A percentile compares a stretch with the other conserved stretches of the same genome.
phyloP scores from a whole-genome alignment of 1,284 basidiomycete species.

The Trichosporon sp. region DNA sequence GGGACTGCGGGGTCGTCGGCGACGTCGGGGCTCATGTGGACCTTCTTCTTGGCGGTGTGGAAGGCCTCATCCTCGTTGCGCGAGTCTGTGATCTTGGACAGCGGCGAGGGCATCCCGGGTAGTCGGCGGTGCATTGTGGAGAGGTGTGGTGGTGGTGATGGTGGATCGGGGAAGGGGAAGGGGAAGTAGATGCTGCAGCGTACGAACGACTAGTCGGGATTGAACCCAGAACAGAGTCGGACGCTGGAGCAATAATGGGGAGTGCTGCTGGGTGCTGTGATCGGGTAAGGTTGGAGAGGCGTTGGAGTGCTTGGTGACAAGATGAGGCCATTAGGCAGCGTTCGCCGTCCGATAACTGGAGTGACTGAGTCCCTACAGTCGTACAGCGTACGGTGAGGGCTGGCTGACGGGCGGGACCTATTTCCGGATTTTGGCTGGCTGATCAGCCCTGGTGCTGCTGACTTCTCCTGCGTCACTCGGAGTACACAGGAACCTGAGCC shows the following conservation, averaged over 20 bases:
- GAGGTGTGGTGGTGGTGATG: background rate
- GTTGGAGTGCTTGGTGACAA: background rate
- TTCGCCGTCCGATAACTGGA: background rate
- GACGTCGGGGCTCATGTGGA: conserved; percentile 29
- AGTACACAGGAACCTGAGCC: background rate
- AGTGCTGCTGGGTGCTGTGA: background rate
- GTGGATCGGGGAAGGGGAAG: background rate
- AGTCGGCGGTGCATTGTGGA: background rate
- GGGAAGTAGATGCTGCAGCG: background rate
- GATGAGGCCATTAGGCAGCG: background rate
- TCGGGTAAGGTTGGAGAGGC: background rate
- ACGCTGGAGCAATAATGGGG: background rate
- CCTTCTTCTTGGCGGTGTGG: conserved; percentile 23
- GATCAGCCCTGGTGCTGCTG: background rate
- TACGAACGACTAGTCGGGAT: background rate
- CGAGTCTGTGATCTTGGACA: conserved; percentile 19
- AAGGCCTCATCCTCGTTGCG: background rate
- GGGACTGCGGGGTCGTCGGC: conserved; percentile 37
- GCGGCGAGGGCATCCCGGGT: conserved; percentile 16
- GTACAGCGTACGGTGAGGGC: background rate
- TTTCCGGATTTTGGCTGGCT: conserved; percentile 6
- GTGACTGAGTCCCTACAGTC: background rate
- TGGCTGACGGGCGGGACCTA: background rate
- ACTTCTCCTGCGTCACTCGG: conserved; percentile 7
- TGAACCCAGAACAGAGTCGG: background rate